Evolutionary conservation across 352 stramenopile species (phyloP).

Genomic region (Globisporangium viniferum): DNA sequence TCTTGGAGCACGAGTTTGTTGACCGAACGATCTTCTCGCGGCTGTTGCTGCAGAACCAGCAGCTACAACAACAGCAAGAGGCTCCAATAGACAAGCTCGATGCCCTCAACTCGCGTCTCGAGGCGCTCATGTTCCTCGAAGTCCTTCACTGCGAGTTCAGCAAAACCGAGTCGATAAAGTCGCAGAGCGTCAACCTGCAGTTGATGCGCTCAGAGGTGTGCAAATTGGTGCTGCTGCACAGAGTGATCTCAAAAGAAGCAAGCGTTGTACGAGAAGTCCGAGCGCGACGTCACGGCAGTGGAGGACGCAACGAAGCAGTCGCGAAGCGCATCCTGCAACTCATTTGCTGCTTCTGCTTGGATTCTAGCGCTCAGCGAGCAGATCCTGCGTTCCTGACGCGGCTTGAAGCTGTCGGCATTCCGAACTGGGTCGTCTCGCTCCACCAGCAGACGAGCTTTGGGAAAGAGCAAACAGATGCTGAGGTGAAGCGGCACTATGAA

Average conservation of each 20-base stretch:
- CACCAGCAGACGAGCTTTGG: conserved; percentile 13
- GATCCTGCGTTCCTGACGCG: conserved; percentile 21
- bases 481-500: neutral
- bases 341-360: conserved; percentile 31
- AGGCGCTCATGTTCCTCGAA: conserved; percentile 24
- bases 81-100: neutral
- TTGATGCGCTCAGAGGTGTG: conserved; percentile 26
- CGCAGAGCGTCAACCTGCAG: conserved; percentile 22
- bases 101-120: conserved; percentile 16
- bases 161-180: neutral
- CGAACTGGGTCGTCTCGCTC: conserved; percentile 23
- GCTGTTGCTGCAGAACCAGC: neutral
- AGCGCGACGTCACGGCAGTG: neutral
- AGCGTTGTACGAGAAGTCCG: conserved; percentile 7
- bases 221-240: conserved; percentile 21
- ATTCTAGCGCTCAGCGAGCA: conserved; percentile 24
- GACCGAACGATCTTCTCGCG: conserved; percentile 11
- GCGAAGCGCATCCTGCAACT: conserved; percentile 38
- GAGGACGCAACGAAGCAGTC: conserved; percentile 15
- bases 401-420: conserved; percentile 21
- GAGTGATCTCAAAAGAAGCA: conserved; percentile 22
- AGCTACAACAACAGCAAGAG: neutral
- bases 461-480: neutral
- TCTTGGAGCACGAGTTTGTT: conserved; percentile 26
- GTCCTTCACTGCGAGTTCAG: conserved; percentile 11